phyloP scores from a whole-genome alignment of 1,139 yeast genomes.

The Candida tetrigidarum region DNA sequence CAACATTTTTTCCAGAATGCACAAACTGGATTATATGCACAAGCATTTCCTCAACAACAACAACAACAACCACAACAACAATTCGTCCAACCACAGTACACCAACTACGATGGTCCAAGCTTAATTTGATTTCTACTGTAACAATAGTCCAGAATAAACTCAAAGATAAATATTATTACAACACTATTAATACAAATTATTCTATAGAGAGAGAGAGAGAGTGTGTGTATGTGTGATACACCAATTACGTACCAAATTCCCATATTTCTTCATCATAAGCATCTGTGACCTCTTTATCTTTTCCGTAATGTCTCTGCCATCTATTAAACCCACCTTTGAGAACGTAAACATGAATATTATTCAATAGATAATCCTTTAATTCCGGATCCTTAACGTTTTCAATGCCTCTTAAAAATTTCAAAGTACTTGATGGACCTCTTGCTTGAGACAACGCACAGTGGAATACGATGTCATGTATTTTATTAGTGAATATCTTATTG shows the following conservation, averaged over 20 bases:
- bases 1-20: constrained; percentile 45
- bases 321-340: constrained; percentile 81
- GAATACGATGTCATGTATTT: constrained; percentile 66
- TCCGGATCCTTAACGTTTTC: constrained; percentile 37
- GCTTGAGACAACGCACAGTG: constrained; percentile 92
- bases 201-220: neutral
- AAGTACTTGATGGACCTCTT: constrained; percentile 86
- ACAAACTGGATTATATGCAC: constrained; percentile 38
- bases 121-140: constrained; percentile 19
- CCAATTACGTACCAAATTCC: constrained; percentile 29
- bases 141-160: neutral
- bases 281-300: constrained; percentile 68
- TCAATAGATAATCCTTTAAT: constrained; percentile 24
- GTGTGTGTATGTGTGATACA: neutral
- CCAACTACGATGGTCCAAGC: constrained; percentile 33
- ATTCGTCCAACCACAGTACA: constrained; percentile 16
- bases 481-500: constrained; percentile 31
- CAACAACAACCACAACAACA: constrained; percentile 14
- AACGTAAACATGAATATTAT: constrained; percentile 63
- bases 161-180: neutral
- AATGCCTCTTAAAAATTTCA: constrained; percentile 61
- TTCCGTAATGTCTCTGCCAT: constrained; percentile 82
- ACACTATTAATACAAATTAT: constrained; percentile 1
- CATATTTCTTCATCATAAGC: constrained; percentile 63
- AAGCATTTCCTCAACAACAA: constrained; percentile 22